Base-by-base conservation (phyloP, 2,329 filamentous ascomycete species). In the Cytospora paraplurivora region DNA sequence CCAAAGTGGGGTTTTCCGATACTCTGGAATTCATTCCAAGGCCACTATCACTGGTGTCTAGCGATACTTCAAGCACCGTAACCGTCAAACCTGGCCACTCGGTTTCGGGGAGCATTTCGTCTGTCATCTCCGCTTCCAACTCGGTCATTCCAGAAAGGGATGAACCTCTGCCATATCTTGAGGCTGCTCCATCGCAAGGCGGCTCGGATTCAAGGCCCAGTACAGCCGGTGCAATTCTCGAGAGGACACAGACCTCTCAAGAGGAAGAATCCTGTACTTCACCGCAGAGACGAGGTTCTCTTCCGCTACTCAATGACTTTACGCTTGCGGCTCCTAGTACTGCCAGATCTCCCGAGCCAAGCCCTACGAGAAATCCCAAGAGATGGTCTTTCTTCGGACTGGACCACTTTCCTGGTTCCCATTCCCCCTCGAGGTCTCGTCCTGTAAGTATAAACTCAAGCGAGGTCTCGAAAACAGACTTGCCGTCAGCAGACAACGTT, bases 41-140 rank as follows among this genome's bases (percentile, higher is more conserved):
- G 12, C 93, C 93, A 0, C 77, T 96, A 19, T 97, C 93, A 1
- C 81, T 93, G 21, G 87, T 96, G 15, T 96, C 92, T 1, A 93
- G 88, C 21, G 92, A 95, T 73, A 92, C 91, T 0, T 89, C 92
- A 53, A 93, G 88, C 72, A 95, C 90, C 11, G 78, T 86, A 60
- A 92, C 91, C 0, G 82, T 88, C 19, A 84, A 87, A 33, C 83
- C 83, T 4, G 85, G 87, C 6, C 91, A 94, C 73, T 91, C 88
- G 1, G 82, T 91, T 38, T 90, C 90, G 33, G 90, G 89, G 63
- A 96, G 91, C 74, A 87, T 95, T 54, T 93, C 90, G 5, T 96
- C 91, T 0, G 81, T 94, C 50, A 80, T 91, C 5, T 91, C 90
- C 57, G 73, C 82, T 12, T 83, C 82, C 13, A 82, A 81, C 37